Percentiles rank a stretch among this genome's conserved stretches.
These are phyloP conservation scores for Cladosporium sp. DNA, from an alignment of 2,329 filamentous ascomycete species.

Conservation along the genomic window DNA sequence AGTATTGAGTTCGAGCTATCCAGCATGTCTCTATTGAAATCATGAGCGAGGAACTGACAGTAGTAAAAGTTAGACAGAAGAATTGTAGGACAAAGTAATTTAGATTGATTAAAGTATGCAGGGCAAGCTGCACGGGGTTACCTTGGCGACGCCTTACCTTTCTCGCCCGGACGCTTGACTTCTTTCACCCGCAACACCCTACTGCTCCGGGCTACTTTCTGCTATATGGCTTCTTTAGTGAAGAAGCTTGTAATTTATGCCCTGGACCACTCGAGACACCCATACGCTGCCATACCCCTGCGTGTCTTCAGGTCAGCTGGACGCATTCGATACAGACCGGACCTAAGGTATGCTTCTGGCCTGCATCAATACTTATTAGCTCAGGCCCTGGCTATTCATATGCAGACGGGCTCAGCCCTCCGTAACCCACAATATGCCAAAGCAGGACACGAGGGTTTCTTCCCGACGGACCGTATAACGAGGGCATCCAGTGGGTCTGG, in stretches of 20 bases:
- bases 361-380: background rate
- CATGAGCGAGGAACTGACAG: no score
- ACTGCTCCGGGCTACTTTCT: slow-evolving; percentile 12
- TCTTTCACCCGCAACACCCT: background rate
- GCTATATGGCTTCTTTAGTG: background rate
- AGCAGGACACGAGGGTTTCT: background rate
- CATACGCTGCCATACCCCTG: background rate
- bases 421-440: background rate
- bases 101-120: slow-evolving; percentile 10
- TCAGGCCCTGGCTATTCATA: background rate
- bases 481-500: background rate
- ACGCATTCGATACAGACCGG: background rate
- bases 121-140: slow-evolving; percentile 8
- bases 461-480: slow-evolving; percentile 9
- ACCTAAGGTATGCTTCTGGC: background rate
- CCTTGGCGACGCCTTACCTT: slow-evolving; percentile 10
- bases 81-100: background rate
- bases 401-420: background rate
- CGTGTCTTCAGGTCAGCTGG: slow-evolving; percentile 7
- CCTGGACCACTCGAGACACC: background rate
- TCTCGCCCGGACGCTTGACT: slow-evolving; percentile 8
- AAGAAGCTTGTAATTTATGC: background rate
- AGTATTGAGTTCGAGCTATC: background rate
- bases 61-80: no score
- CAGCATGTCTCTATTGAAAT: background rate